These are phyloP conservation scores for Torulaspora gathmanii DNA, from an alignment of 805 yeast genomes.

Conservation along the genomic window DNA sequence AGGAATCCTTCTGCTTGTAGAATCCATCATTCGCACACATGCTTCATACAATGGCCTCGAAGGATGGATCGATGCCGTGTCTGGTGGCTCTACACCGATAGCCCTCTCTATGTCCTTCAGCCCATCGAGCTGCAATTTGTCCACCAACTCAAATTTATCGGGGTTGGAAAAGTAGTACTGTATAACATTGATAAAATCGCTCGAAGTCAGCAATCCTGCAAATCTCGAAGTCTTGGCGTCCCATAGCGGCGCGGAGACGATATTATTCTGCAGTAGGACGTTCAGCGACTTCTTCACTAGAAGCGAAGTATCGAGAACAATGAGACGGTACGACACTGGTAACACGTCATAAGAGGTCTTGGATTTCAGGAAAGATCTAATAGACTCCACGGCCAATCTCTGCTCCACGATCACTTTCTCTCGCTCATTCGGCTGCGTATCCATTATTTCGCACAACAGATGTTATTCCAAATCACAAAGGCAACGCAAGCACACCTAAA, in stretches of 20 bases:
- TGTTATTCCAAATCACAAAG: neutral
- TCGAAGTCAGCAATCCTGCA: conserved; percentile 89
- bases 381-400: conserved; percentile 70
- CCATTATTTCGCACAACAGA: conserved; percentile 4
- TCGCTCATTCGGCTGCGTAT: conserved; percentile 6
- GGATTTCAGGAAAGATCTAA: conserved; percentile 75
- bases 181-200: conserved; percentile 91
- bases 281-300: conserved; percentile 86
- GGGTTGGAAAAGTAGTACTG: conserved; percentile 90
- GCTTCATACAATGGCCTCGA: conserved; percentile 86
- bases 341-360: conserved; percentile 95
- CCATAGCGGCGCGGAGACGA: conserved; percentile 97
- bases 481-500: neutral
- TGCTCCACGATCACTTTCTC: conserved; percentile 52
- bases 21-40: conserved; percentile 82
- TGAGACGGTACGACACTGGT: conserved; percentile 89
- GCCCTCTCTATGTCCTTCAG: conserved; percentile 80
- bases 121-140: conserved; percentile 78
- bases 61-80: conserved; percentile 85
- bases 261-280: conserved; percentile 84
- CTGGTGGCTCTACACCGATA: conserved; percentile 80
- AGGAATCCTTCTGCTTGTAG: conserved; percentile 90
- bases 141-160: conserved; percentile 82
- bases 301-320: conserved; percentile 88
- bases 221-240: conserved; percentile 81